Conservation (phyloP, 2,329 filamentous ascomycete species). For the Pyrenophora graminea region DNA sequence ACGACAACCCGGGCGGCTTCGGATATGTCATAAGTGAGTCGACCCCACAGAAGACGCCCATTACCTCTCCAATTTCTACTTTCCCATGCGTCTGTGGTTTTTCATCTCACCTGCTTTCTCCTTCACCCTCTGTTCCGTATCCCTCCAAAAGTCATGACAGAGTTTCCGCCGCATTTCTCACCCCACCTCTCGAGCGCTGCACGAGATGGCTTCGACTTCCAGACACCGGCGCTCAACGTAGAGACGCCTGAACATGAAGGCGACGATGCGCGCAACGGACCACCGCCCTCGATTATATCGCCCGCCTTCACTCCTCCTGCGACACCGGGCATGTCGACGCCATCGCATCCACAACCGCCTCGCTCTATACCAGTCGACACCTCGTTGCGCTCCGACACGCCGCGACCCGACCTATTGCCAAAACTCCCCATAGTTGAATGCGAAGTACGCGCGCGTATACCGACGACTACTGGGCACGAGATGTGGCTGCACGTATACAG, state of each 20-base stretch:
- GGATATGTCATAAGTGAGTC: slow-evolving; percentile 17
- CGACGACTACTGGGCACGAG: slow-evolving; percentile 86
- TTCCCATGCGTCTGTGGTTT: not conserved
- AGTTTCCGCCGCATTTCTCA: slow-evolving; percentile 58
- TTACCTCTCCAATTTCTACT: not conserved
- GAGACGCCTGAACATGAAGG: slow-evolving; percentile 22
- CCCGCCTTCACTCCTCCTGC: slow-evolving; percentile 52
- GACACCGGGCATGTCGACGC: slow-evolving; percentile 40
- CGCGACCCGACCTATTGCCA: slow-evolving; percentile 73
- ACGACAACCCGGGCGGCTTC: slow-evolving; percentile 14
- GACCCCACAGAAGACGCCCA: slow-evolving; percentile 8
- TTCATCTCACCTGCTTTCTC: not conserved
- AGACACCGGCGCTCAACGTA: slow-evolving; percentile 18
- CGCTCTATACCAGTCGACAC: slow-evolving; percentile 52
- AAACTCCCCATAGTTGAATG: slow-evolving; percentile 85
- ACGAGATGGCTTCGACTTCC: slow-evolving; percentile 46
- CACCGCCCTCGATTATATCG: slow-evolving; percentile 52
- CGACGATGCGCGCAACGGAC: slow-evolving; percentile 17
- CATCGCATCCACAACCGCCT: slow-evolving; percentile 41
- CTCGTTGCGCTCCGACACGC: slow-evolving; percentile 40
- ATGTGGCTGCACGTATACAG: slow-evolving; percentile 97
- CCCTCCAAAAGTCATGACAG: slow-evolving; percentile 50
- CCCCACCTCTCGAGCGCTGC: slow-evolving; percentile 54
- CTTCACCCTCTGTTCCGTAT: not conserved
- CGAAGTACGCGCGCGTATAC: slow-evolving; percentile 91